Percentiles rank a stretch among this genome's conserved stretches.
Evolutionary conservation across 73 alveolate genomes (phyloP).

Genomic region (Paramecium biaurelia): DNA sequence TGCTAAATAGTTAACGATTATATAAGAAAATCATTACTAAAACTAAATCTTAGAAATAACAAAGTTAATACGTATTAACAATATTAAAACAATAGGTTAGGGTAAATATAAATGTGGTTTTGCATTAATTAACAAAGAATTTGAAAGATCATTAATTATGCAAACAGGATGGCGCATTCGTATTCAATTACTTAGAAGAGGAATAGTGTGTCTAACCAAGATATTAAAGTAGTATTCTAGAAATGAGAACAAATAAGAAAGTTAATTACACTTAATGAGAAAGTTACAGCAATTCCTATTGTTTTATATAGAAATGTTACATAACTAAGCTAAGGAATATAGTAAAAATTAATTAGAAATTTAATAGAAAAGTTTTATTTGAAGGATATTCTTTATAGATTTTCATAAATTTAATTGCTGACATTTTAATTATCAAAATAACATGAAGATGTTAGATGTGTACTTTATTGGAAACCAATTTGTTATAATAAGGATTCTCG

Average conservation of each 20-base stretch:
- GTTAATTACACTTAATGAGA: background rate
- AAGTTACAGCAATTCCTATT: background rate
- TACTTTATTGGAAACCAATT: background rate
- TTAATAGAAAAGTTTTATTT: background rate
- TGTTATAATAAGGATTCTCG: background rate
- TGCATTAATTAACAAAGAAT: background rate
- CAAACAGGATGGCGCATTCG: background rate
- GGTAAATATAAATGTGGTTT: background rate
- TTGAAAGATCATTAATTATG: background rate
- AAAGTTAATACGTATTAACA: background rate
- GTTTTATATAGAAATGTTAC: background rate
- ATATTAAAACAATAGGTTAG: background rate
- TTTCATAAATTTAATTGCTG: background rate
- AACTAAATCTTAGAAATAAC: background rate
- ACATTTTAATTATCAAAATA: background rate
- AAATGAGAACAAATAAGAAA: background rate
- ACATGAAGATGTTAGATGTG: background rate
- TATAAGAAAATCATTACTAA: background rate
- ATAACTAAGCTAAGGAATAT: background rate
- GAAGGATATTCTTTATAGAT: constrained; percentile 6
- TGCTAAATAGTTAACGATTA: background rate
- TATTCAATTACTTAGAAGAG: background rate
- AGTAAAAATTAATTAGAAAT: background rate
- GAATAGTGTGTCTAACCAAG: background rate
- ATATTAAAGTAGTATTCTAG: background rate